A percentile compares a stretch with the other conserved stretches of the same genome.
Conservation (phyloP, 139 green algal genomes). For the Ulvella scutata region DNA sequence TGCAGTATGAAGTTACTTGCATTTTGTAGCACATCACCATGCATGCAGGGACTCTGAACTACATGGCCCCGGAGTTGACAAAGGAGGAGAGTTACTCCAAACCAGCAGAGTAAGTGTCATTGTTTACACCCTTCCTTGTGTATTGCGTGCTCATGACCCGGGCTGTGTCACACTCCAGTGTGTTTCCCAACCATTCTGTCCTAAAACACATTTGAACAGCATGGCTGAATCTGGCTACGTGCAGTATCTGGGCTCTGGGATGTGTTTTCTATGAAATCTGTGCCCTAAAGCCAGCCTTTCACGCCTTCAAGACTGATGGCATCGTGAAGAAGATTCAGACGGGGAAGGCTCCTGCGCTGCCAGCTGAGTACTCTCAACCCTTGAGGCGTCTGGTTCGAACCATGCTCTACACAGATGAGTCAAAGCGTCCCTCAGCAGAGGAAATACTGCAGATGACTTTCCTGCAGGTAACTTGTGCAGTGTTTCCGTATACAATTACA, state of each 20-base stretch:
- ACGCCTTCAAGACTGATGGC: background rate
- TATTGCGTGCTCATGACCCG: too few species aligned
- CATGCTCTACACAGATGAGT: constrained; percentile 17
- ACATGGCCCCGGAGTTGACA: constrained; percentile 7
- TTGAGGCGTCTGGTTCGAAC: constrained; percentile 8
- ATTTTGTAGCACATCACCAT: too few species aligned
- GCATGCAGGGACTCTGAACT: constrained; percentile 17
- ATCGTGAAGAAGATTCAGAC: background rate
- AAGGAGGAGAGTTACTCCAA: background rate
- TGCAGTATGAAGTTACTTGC: too few species aligned
- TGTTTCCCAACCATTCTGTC: too few species aligned
- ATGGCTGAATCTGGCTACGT: too few species aligned
- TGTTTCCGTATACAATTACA: too few species aligned
- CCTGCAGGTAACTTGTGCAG: too few species aligned
- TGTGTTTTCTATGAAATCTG: constrained; percentile 23
- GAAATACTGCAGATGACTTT: constrained; percentile 12
- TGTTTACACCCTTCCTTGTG: too few species aligned
- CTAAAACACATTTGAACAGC: too few species aligned
- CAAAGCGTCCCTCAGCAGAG: constrained; percentile 4
- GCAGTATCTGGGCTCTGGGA: constrained; percentile 18
- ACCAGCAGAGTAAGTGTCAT: too few species aligned
- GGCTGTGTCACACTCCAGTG: too few species aligned
- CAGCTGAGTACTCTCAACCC: constrained; percentile 3
- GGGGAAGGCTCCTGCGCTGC: background rate
- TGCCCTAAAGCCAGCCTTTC: background rate